Evolutionary conservation across 2,329 filamentous ascomycete species (phyloP), one percentile per base, ranked within the genome.

Genomic region (Aureobasidium melanogenum): DNA sequence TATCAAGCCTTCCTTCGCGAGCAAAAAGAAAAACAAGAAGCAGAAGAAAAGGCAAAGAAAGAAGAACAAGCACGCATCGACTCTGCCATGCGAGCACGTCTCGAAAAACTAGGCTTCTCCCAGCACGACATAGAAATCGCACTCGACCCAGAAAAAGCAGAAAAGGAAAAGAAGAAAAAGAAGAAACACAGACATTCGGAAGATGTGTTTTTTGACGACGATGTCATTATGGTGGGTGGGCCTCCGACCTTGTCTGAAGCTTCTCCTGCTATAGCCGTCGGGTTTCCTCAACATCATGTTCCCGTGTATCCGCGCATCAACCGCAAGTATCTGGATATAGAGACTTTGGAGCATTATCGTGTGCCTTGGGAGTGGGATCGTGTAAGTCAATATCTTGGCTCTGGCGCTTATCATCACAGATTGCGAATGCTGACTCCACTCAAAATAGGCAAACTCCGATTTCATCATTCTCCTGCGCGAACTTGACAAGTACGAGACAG

Each of bases 401-500:
- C 44, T 8, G n/a, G 5, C 36, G 19, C 17, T 1, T 6, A 39
- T 12, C 43, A 10, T n/a, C 8, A 9, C 5, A 44, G 12, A 24
- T 22, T 14, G 17, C 7, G 17, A 17, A 32, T 44, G 28, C 55
- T 48, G 6, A 41, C 32, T 36, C 8, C 12, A 5, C 5, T 15
- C 17, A 17, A 34, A 26, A 56, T 65, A 77, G 76, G 52, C 61
- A 67, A 75, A 80, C 66, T 70, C 72, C 10, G 73, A 78, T 60
- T 80, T 76, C 70, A 75, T 80, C 68, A 77, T 80, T 67, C 77
- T 80, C 62, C 71, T 79, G 12, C 75, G 76, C 56, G 78, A 80
- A 63, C 77, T 80, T 74, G 74, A 75, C 64, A 73, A 74, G 51
- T 70, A 72, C 60, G 77, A 80, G 57, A 80, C 77, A 5, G 77